Conservation (phyloP, 305 asterid genomes). For the Withania somnifera region DNA sequence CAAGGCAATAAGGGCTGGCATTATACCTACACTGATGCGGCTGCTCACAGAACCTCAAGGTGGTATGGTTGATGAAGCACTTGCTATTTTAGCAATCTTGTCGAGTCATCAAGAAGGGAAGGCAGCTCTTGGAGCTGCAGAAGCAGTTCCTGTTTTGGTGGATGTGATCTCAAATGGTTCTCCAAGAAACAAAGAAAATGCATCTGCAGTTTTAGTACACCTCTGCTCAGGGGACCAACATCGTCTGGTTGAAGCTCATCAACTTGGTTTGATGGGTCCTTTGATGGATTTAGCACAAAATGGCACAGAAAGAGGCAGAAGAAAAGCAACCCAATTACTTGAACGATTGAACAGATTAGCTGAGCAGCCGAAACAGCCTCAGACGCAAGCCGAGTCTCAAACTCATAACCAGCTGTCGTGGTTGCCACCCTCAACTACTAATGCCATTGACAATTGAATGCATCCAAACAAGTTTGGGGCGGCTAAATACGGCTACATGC, state of each 20-base stretch:
- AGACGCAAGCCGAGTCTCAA: conserved; percentile 24
- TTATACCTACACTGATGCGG: conserved; percentile 62
- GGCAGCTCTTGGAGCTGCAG: conserved; percentile 66
- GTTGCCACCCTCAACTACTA: conserved; percentile 19
- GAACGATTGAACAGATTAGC: conserved; percentile 64
- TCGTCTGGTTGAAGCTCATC: conserved; percentile 50
- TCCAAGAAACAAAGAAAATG: conserved; percentile 79
- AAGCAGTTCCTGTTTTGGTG: conserved; percentile 70
- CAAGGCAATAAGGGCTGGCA: conserved; percentile 86
- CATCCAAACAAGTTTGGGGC: neutral
- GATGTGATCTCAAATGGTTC: conserved; percentile 64
- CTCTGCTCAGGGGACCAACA: conserved; percentile 65
- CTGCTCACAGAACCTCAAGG: conserved; percentile 74
- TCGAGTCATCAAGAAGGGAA: conserved; percentile 83
- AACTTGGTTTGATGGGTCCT: conserved; percentile 59
- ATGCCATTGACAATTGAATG: neutral
- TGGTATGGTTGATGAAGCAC: conserved; percentile 81
- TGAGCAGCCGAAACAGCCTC: conserved; percentile 56
- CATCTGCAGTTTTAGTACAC: conserved; percentile 84
- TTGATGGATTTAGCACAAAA: conserved; percentile 53
- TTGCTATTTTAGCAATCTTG: conserved; percentile 83
- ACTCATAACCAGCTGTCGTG: conserved; percentile 23
- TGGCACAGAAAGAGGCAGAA: conserved; percentile 80
- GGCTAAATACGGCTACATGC: neutral
- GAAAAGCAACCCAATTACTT: conserved; percentile 76